Conservation (phyloP, 202 grass and related monocot genomes). For the Schoenoplectus tabernaemontani region DNA sequence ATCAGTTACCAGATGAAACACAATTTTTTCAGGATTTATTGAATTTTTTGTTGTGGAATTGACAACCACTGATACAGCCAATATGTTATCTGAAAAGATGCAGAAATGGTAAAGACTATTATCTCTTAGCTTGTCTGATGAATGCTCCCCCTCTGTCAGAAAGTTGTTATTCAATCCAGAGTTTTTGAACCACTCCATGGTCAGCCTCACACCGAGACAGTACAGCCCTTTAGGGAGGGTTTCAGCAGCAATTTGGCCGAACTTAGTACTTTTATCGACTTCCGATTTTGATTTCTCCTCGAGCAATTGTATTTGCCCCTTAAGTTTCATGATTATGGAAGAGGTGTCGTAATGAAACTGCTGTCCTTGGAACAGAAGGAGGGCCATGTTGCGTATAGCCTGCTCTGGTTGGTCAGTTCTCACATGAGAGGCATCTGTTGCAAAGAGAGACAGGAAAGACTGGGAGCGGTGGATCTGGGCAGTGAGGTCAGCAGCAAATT, state of each 20-base stretch:
- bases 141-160: slow-evolving; percentile 18
- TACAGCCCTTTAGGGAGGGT: slow-evolving; percentile 91
- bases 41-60: slow-evolving; percentile 87
- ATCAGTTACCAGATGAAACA: slow-evolving; percentile 93
- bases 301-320: slow-evolving; percentile 70
- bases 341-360: slow-evolving; percentile 64
- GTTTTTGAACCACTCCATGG: slow-evolving; percentile 82
- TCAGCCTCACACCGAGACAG: slow-evolving; percentile 81
- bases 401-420: slow-evolving; percentile 46
- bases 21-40: slow-evolving; percentile 55
- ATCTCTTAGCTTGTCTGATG: slow-evolving; percentile 58
- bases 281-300: slow-evolving; percentile 85
- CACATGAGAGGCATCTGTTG: slow-evolving; percentile 28
- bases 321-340: slow-evolving; percentile 73
- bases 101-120: slow-evolving; percentile 89
- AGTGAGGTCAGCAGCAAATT: slow-evolving; percentile 74
- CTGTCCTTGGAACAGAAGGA: slow-evolving; percentile 74
- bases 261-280: slow-evolving; percentile 77
- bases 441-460: slow-evolving; percentile 50
- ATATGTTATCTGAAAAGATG: slow-evolving; percentile 94
- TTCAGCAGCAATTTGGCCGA: slow-evolving; percentile 97
- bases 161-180: slow-evolving; percentile 50
- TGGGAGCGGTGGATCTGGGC: slow-evolving; percentile 48
- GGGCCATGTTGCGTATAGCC: slow-evolving; percentile 65
- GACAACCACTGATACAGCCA: slow-evolving; percentile 77